These are phyloP conservation scores for Juglanconis oblonga DNA, from an alignment of 2,329 filamentous ascomycete species.

Conservation along the genomic window DNA sequence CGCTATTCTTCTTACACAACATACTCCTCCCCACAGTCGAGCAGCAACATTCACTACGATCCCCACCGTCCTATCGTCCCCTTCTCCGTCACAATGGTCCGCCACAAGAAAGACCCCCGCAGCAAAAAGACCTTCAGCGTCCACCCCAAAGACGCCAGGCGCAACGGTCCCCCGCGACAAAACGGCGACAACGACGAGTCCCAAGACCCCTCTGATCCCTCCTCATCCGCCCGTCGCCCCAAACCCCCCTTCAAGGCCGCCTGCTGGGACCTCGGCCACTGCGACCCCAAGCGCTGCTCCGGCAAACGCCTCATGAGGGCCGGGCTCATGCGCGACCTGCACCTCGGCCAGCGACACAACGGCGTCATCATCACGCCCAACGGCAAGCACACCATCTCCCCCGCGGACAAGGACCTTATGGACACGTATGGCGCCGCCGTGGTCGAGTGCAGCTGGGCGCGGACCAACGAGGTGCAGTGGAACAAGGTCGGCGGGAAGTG, in stretches of 20 bases:
- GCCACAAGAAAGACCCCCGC: conserved; percentile 84
- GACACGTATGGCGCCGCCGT: conserved; percentile 91
- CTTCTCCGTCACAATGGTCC: conserved; percentile 64
- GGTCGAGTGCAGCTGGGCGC: conserved; percentile 95
- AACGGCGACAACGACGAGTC: conserved; percentile 34
- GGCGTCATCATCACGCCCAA: conserved; percentile 96
- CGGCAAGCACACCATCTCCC: conserved; percentile 79
- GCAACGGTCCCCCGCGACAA: conserved; percentile 30
- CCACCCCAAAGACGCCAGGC: conserved; percentile 28
- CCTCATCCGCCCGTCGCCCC: conserved; percentile 22
- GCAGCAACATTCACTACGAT: neutral
- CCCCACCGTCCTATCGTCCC: neutral
- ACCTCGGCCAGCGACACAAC: conserved; percentile 85
- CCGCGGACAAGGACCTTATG: conserved; percentile 76
- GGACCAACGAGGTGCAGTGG: conserved; percentile 89
- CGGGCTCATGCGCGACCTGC: conserved; percentile 88
- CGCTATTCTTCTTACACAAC: neutral
- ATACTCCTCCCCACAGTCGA: neutral
- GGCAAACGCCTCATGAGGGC: conserved; percentile 92
- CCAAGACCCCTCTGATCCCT: conserved; percentile 10
- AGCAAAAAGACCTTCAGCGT: conserved; percentile 30
- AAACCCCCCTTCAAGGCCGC: conserved; percentile 78
- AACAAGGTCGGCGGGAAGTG: conserved; percentile 88
- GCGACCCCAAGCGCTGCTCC: conserved; percentile 93
- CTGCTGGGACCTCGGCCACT: conserved; percentile 97